phyloP scores from a whole-genome alignment of 2,329 filamentous ascomycete species.

The Cercospora zeina region DNA sequence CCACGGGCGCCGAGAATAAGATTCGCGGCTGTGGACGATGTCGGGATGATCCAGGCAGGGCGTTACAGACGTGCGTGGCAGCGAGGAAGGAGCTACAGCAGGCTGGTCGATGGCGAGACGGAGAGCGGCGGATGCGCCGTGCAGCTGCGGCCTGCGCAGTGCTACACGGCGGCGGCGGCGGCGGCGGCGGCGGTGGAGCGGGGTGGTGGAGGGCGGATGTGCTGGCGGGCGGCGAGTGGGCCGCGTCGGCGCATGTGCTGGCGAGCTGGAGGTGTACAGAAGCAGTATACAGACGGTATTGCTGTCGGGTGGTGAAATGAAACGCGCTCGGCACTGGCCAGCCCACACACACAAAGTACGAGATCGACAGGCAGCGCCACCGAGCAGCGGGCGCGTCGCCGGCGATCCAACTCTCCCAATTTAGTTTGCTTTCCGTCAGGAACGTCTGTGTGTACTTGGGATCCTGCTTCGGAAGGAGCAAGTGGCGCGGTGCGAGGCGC shows the following conservation, averaged over 20 bases:
- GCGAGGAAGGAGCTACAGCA: constrained; percentile 1
- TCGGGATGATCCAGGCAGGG: constrained; percentile 8
- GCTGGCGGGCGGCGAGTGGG: neutral
- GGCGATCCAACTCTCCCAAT: constrained; percentile 4
- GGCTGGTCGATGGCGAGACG: neutral
- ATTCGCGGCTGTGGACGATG: neutral
- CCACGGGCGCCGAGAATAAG: neutral
- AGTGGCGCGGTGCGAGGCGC: neutral
- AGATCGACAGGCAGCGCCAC: constrained; percentile 8
- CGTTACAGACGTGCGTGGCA: neutral
- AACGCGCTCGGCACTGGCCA: neutral
- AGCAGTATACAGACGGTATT: too few relatives aligned
- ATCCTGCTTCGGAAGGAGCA: neutral
- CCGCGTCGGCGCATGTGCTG: constrained; percentile 4
- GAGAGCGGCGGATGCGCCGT: constrained; percentile 1
- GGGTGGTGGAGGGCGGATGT: neutral
- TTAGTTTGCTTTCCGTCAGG: neutral
- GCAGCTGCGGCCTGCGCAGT: constrained; percentile 14
- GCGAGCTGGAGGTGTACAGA: too few relatives aligned
- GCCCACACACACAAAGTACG: neutral
- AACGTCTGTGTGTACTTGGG: neutral
- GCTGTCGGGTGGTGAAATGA: constrained; percentile 3
- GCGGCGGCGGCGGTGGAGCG: neutral
- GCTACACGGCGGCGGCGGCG: neutral
- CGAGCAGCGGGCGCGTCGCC: neutral